phyloP scores from a whole-genome alignment of 768 basidiomycete genomes.

The Tylopilus cervinicoccineus region DNA sequence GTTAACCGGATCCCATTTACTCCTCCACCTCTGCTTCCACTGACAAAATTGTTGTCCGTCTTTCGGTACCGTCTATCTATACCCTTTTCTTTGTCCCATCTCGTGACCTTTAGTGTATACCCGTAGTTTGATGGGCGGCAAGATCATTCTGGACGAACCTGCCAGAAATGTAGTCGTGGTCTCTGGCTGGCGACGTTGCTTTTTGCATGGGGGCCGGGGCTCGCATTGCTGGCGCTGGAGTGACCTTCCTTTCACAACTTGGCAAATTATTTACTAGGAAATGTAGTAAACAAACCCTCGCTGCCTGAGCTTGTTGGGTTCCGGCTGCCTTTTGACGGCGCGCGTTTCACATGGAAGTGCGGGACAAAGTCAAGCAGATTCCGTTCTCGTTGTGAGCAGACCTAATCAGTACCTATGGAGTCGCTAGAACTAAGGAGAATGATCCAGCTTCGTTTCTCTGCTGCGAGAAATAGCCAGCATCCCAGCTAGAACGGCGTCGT shows the following conservation, averaged over 20 bases:
- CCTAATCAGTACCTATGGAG: neutral
- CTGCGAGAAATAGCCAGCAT: constrained; percentile 41
- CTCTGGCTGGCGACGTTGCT: no score
- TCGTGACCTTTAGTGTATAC: constrained; percentile 17
- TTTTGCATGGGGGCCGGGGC: no score
- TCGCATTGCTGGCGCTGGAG: no score
- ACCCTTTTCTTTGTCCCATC: constrained; percentile 19
- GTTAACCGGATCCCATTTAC: constrained; percentile 8
- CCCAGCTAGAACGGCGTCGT: constrained; percentile 18
- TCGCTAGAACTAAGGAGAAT: constrained; percentile 6
- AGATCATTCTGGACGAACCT: constrained; percentile 1
- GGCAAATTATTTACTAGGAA: neutral
- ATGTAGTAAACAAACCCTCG: neutral
- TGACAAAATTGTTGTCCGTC: neutral
- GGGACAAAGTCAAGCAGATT: constrained; percentile 18
- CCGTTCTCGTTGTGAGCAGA: constrained; percentile 44
- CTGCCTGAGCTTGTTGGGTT: neutral
- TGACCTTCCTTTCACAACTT: neutral
- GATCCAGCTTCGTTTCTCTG: constrained; percentile 46
- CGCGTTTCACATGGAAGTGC: constrained; percentile 11
- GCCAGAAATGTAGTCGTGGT: neutral
- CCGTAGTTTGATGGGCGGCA: constrained; percentile 10
- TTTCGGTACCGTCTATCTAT: constrained; percentile 19
- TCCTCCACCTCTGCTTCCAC: neutral
- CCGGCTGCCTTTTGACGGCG: no score